These are phyloP conservation scores for Aureobasidium sp. DNA, from an alignment of 2,329 filamentous ascomycete species.

Conservation along the genomic window DNA sequence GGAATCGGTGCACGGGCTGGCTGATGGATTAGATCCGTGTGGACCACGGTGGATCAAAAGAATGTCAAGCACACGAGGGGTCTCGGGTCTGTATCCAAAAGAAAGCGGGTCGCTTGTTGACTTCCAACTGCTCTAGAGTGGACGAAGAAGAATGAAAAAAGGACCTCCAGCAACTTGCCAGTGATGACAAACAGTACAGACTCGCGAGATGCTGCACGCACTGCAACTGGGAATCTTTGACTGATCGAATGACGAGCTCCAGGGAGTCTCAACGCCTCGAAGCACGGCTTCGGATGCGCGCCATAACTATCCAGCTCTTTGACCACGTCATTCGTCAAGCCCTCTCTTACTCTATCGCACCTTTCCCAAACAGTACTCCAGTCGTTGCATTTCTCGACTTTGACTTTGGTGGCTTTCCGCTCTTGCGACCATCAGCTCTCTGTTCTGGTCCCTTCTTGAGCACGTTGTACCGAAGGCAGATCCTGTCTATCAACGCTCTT, in stretches of 20 bases:
- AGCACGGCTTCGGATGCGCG: constrained; percentile 7
- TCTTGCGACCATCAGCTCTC: not conserved
- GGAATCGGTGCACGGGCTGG: constrained; percentile 8
- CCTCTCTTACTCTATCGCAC: not conserved
- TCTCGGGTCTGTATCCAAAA: not conserved
- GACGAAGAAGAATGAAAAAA: not conserved
- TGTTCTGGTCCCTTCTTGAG: not conserved
- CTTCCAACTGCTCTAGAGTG: not conserved
- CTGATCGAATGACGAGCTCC: constrained; percentile 8
- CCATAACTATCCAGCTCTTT: not conserved
- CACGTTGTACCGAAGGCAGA: not conserved
- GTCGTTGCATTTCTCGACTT: not conserved
- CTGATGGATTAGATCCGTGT: constrained; percentile 10
- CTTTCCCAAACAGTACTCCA: not conserved
- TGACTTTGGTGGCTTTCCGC: constrained; percentile 5
- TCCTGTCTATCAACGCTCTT: not conserved
- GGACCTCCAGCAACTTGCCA: not conserved
- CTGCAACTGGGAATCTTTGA: constrained; percentile 1
- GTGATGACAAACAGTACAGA: constrained; percentile 2
- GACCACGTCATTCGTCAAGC: constrained; percentile 5
- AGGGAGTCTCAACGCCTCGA: constrained; percentile 1
- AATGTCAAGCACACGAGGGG: constrained; percentile 8
- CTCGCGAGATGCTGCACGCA: not conserved
- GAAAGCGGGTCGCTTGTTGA: constrained; percentile 3
- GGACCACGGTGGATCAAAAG: constrained; percentile 4